Base-by-base conservation (phyloP, 768 basidiomycete species). In the Hygrophorus pudorinus region DNA sequence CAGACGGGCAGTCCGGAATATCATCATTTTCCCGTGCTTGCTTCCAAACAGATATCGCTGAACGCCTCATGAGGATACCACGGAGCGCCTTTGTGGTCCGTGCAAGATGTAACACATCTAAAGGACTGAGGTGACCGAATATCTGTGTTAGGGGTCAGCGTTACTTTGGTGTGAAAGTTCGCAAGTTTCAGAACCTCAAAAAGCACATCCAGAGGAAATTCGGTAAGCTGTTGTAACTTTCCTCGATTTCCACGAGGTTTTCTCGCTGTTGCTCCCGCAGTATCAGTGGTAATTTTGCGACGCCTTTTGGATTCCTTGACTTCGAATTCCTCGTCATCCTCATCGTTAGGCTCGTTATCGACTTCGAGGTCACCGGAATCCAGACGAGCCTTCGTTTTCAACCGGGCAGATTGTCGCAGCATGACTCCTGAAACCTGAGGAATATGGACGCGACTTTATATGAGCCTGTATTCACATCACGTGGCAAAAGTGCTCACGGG, bases 81-180 rank as follows among this genome's bases (percentile, higher is more conserved):
- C 75, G 65, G n/a, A 77, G 68, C 31, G 68, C 63, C 54, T 71
- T 75, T 9, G 65, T 69, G 20, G 65, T 72, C 37, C 76, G 67
- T 5, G 75, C 55, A 37, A 78, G 63, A 48, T 67, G 67, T 20
- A 79, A 59, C 32, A 78, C 54, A 53, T 79, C 77, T 32, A 63
- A 51, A 1, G 78, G 75, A 32, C 59, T 56, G 36, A 79, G 60
- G 40, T 71, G 65, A n/a, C 67, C 64, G 43, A 78, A 71, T 47
- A 79, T 71, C 76, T 79, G 45, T 5, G 13, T 29, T n/a, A 36
- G 30, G 21, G 31, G 28, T 21, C 27, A 21, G 21, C 13, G n/a
- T 20, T 16, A 21, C 38, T 16, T 2, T 5, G 12, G n/a, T 39
- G 5, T 12, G 38, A 3, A 13, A 30, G 21, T 3, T 30, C 21